Conservation (phyloP, 257 asterid genomes). For the Gynochthodes officinalis region DNA sequence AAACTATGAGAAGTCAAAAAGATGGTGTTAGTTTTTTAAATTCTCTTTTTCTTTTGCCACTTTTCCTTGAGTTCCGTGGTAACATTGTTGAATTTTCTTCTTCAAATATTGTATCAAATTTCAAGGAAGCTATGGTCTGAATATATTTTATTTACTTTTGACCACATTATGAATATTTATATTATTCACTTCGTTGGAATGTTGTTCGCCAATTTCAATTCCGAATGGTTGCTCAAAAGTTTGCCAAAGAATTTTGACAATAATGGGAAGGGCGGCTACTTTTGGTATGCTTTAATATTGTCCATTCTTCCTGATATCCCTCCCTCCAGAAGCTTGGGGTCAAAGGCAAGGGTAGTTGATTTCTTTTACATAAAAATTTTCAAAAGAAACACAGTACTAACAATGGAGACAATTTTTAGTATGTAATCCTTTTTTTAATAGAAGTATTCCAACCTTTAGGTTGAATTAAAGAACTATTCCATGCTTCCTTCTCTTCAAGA, state of each 20-base stretch:
- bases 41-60: too few relatives aligned
- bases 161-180: too few relatives aligned
- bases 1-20: too few relatives aligned
- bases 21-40: too few relatives aligned
- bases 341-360: neutral
- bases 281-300: neutral
- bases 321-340: neutral
- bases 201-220: too few relatives aligned
- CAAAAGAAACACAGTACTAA: neutral
- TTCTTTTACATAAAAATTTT: neutral
- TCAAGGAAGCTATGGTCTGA: too few relatives aligned
- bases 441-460: constrained; percentile 17
- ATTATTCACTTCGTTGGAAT: too few relatives aligned
- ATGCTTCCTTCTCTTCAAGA: neutral
- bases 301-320: neutral
- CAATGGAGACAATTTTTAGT: neutral
- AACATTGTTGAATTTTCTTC: too few relatives aligned
- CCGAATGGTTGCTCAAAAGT: neutral
- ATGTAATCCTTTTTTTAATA: neutral
- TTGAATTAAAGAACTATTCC: constrained; percentile 11
- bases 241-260: neutral
- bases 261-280: neutral
- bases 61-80: too few relatives aligned
- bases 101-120: too few relatives aligned
- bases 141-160: too few relatives aligned